phyloP scores from a whole-genome alignment of 148 eudicot genomes.

The Silene latifolia region DNA sequence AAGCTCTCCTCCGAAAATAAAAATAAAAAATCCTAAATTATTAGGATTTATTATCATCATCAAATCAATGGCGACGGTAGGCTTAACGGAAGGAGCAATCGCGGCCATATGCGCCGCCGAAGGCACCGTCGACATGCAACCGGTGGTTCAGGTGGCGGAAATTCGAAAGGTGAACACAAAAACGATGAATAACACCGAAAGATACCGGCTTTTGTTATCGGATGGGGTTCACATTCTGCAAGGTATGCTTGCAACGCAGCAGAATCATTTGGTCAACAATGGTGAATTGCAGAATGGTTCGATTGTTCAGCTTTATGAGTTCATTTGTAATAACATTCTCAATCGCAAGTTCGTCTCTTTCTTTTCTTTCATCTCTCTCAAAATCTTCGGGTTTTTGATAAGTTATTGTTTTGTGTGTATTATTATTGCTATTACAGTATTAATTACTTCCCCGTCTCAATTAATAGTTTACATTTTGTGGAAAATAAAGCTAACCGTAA shows the following conservation, averaged over 20 bases:
- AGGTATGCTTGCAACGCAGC: slow-evolving; percentile 81
- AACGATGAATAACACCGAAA: slow-evolving; percentile 23
- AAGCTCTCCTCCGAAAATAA: neutral
- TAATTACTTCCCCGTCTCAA: too few species aligned
- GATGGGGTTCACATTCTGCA: slow-evolving; percentile 61
- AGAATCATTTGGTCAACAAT: slow-evolving; percentile 42
- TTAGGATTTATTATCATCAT: neutral
- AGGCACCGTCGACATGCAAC: neutral
- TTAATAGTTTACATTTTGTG: too few species aligned
- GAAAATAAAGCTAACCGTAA: too few species aligned
- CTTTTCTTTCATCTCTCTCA: neutral
- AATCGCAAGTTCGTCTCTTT: slow-evolving; percentile 35
- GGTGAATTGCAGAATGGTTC: slow-evolving; percentile 58
- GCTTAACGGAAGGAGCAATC: slow-evolving; percentile 2
- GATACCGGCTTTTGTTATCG: slow-evolving; percentile 58
- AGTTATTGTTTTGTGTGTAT: too few species aligned
- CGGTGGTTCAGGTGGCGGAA: slow-evolving; percentile 12
- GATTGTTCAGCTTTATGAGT: slow-evolving; percentile 42
- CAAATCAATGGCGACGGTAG: neutral
- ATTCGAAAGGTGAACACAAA: neutral
- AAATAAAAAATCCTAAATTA: neutral
- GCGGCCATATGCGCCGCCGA: neutral
- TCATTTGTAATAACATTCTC: slow-evolving; percentile 45
- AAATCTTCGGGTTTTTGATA: neutral
- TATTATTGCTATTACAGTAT: too few species aligned